Base-by-base conservation (phyloP, 352 stramenopile genomes). In the Thraustochytrium striatum region DNA sequence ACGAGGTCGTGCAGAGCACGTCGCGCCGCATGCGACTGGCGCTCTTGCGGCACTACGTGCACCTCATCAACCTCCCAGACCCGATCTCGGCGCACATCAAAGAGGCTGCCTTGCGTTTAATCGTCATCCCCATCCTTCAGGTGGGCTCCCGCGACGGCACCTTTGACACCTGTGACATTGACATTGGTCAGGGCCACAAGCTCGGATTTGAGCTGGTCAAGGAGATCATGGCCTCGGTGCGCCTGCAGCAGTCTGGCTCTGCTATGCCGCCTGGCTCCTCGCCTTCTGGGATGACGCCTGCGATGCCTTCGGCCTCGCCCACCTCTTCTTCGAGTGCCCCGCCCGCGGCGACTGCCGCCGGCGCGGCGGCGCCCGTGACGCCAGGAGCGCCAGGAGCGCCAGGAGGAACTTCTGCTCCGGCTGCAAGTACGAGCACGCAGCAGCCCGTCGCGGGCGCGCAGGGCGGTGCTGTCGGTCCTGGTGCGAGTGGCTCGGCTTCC, bases 101-200 rank as follows among this genome's bases (percentile, higher is more conserved):
- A 30, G 65, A 75, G 25, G 65, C 65, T n/a, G 65, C 65, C 9
- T 32, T 75, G 16, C 65, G 65, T 13, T n/a, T 75, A 21, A 75
- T 75, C 36, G 30, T 75, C 30, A 43, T 75, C 32, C 65, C 65
- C 43, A 61, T 30, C 3, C 50, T 75, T 19, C 11, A 16, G 19
- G 3, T 61, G 8, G 41, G 41, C n/a, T 38, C 41, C 21, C 28
- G 8, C 5, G n/a, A 3, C 9, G 3, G 65, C 5, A 25, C 44
- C 25, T 75, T 75, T 68, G 41, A 75, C 65, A 61, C 65, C 28
- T 55, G 65, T n/a, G 30, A 38, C 16, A 61, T 75, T 70, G 50
- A 75, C 25, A 9, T 75, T 13, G 65, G 65, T 43, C 41, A 50
- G 8, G 65, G 65, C 1, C 52, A n/a, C 2, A 5, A 55, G 0